These are phyloP conservation scores for Mycosphaerella arachidis DNA, from an alignment of 2,329 filamentous ascomycete species.

Conservation along the genomic window DNA sequence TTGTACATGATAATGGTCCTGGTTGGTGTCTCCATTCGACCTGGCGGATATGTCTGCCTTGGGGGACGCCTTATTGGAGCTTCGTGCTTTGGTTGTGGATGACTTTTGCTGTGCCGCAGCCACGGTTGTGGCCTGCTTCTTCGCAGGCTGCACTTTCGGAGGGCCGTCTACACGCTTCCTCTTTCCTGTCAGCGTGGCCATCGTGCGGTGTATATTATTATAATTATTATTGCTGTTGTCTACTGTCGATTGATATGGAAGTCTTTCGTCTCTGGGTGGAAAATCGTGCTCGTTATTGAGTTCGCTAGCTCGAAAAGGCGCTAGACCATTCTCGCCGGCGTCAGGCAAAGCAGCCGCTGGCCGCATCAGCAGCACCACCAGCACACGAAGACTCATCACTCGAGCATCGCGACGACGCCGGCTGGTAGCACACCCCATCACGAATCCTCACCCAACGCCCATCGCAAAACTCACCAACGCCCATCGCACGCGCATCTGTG, in stretches of 20 bases:
- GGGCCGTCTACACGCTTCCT: constrained; percentile 18
- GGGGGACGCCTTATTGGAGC: not conserved
- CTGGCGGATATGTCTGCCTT: not conserved
- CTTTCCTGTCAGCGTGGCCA: constrained; percentile 10
- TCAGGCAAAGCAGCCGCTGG: too few species aligned
- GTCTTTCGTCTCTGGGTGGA: not conserved
- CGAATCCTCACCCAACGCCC: not conserved
- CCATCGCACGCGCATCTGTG: constrained; percentile 23
- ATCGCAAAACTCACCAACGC: constrained; percentile 1
- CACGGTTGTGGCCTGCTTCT: constrained; percentile 13
- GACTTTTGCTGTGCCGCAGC: constrained; percentile 1
- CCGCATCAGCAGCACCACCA: not conserved
- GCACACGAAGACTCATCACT: too few species aligned
- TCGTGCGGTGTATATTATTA: not conserved
- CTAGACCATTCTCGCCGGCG: too few species aligned
- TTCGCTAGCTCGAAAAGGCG: too few species aligned
- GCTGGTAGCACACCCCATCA: constrained; percentile 1
- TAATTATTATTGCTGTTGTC: not conserved
- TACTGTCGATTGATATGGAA: not conserved
- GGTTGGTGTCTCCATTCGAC: not conserved
- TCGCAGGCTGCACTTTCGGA: constrained; percentile 9
- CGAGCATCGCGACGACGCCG: not conserved
- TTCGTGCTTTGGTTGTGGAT: not conserved
- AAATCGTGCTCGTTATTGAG: too few species aligned
- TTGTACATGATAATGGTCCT: constrained; percentile 61